Evolutionary conservation across 306 rosid species (phyloP).

Genomic region (Begonia fuchsioides): DNA sequence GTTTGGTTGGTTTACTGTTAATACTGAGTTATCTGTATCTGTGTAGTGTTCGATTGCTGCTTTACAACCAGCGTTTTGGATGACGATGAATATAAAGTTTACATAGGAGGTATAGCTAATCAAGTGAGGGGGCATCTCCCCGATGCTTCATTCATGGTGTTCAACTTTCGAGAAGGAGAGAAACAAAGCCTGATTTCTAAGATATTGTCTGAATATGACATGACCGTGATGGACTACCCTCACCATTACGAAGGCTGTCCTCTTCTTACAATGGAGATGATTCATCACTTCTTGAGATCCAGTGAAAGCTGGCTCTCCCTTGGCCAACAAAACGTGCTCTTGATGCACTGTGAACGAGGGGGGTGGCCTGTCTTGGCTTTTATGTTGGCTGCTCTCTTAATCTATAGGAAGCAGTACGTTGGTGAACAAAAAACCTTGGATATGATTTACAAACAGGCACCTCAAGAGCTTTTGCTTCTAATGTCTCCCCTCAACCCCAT

Average conservation of each 20-base stretch:
- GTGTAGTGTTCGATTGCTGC: slow-evolving; percentile 91
- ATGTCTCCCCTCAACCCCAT: slow-evolving; percentile 87
- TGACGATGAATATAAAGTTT: slow-evolving; percentile 54
- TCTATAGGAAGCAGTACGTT: slow-evolving; percentile 63
- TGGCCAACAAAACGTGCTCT: slow-evolving; percentile 59
- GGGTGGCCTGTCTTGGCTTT: slow-evolving; percentile 95
- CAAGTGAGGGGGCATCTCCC: slow-evolving; percentile 59
- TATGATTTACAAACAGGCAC: slow-evolving; percentile 91
- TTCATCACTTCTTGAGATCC: slow-evolving; percentile 91
- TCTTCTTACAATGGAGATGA: slow-evolving; percentile 81
- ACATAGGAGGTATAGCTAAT: slow-evolving; percentile 56
- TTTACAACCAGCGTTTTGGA: slow-evolving; percentile 75
- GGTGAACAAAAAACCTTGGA: slow-evolving; percentile 89
- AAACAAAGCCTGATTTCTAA: slow-evolving; percentile 49
- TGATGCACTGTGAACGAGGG: slow-evolving; percentile 91
- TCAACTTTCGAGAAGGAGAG: slow-evolving; percentile 90
- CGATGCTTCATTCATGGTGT: slow-evolving; percentile 89
- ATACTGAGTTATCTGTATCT: too few species aligned
- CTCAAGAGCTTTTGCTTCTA: slow-evolving; percentile 77
- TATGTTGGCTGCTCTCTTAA: slow-evolving; percentile 87
- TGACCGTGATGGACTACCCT: slow-evolving; percentile 98
- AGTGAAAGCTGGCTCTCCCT: slow-evolving; percentile 93
- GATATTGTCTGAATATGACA: slow-evolving; percentile 58
- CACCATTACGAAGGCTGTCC: slow-evolving; percentile 92
- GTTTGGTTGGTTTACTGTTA: too few species aligned